phyloP scores from a whole-genome alignment of 2,329 filamentous ascomycete species.

The Penicillium freii region DNA sequence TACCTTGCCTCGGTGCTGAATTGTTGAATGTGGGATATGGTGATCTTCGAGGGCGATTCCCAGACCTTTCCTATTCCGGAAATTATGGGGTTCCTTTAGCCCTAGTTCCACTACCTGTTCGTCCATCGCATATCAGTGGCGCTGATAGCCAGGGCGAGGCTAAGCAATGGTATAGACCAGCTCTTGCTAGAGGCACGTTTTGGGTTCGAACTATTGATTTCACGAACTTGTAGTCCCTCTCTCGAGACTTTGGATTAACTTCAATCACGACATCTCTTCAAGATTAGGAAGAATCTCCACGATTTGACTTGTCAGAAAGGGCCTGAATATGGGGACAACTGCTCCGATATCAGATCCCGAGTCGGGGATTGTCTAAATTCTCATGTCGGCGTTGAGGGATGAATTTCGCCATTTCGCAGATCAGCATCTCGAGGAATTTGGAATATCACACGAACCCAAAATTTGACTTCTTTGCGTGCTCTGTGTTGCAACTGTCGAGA shows the following conservation, averaged over 20 bases:
- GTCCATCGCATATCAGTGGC: not conserved
- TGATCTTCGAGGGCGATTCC: not conserved
- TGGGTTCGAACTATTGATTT: conserved; percentile 9
- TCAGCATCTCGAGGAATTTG: conserved; percentile 11
- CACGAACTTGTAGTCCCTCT: not conserved
- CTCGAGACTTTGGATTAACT: not conserved
- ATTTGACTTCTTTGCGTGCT: conserved; percentile 17
- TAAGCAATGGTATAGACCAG: not conserved
- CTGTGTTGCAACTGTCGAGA: not conserved
- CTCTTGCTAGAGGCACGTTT: not conserved
- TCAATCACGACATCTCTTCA: conserved; percentile 16
- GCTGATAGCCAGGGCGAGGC: not conserved
- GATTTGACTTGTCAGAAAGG: not conserved
- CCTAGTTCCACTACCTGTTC: not conserved
- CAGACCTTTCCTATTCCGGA: not conserved
- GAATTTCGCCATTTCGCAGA: conserved; percentile 15
- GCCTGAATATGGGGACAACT: not conserved
- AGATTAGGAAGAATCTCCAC: not conserved
- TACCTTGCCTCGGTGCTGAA: not conserved
- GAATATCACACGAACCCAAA: not conserved
- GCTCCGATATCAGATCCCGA: not conserved
- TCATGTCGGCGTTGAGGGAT: not conserved
- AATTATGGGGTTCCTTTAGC: not conserved
- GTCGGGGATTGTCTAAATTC: not conserved
- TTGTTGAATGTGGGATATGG: not conserved